Conservation (phyloP, 225 moss, liverwort and hornwort species). For the Polytrichum commune region DNA sequence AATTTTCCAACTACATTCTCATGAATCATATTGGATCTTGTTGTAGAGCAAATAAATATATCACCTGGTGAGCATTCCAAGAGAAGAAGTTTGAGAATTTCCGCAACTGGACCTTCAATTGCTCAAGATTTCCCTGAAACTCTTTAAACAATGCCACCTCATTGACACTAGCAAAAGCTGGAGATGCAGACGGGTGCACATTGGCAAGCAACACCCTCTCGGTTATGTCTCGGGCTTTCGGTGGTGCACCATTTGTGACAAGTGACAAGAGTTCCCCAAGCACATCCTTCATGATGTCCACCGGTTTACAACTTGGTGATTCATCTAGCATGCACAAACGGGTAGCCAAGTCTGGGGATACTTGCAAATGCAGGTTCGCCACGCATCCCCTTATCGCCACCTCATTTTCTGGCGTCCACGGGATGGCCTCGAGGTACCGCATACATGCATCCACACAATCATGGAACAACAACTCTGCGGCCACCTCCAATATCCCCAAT, state of each 20-base stretch:
- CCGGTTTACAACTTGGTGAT: conserved; percentile 55
- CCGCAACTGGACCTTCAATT: conserved; percentile 74
- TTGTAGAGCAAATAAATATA: neutral
- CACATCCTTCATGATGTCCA: conserved; percentile 85
- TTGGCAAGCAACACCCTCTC: conserved; percentile 87
- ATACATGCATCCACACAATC: conserved; percentile 90
- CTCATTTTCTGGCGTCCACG: conserved; percentile 80
- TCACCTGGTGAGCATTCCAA: conserved; percentile 93
- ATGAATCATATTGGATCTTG: too few species aligned
- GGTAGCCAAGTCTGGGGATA: conserved; percentile 74
- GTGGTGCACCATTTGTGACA: conserved; percentile 88
- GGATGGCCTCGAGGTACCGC: conserved; percentile 83
- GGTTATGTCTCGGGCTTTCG: conserved; percentile 89
- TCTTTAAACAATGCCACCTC: conserved; percentile 80
- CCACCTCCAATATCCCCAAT: conserved; percentile 81
- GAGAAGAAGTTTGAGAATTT: conserved; percentile 87
- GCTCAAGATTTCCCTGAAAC: conserved; percentile 79
- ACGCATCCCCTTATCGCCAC: conserved; percentile 55
- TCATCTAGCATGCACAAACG: conserved; percentile 54
- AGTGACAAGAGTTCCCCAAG: conserved; percentile 74
- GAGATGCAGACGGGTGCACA: conserved; percentile 69
- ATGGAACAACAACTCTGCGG: conserved; percentile 83
- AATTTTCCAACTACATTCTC: too few species aligned
- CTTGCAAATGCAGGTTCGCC: conserved; percentile 70
- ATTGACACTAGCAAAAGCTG: conserved; percentile 63